Percentiles rank a stretch among this genome's conserved stretches.
Evolutionary conservation across 2,329 filamentous ascomycete genomes (phyloP).

Genomic region (Cryphonectria carpinicola): DNA sequence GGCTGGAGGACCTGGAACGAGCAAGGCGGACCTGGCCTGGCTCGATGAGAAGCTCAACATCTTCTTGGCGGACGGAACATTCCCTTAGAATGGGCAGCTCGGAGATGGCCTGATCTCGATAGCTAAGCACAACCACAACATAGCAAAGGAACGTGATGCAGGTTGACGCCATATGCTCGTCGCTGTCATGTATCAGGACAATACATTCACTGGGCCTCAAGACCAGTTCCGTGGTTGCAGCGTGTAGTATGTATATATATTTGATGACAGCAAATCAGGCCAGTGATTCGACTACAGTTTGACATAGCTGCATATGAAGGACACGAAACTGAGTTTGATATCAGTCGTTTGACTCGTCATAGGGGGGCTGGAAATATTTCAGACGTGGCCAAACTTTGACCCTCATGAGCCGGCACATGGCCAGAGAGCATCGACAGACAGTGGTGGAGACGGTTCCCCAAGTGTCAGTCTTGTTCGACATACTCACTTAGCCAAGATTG

Average conservation of each 20-base stretch:
- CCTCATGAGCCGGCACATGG: too few relatives aligned
- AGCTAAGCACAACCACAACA: too few relatives aligned
- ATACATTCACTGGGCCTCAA: too few relatives aligned
- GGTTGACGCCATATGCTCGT: background rate
- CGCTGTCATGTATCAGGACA: too few relatives aligned
- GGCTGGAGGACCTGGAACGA: constrained; percentile 68
- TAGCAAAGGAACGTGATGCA: background rate
- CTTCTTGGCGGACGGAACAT: constrained; percentile 41
- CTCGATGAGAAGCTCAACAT: constrained; percentile 61
- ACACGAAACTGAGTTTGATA: background rate
- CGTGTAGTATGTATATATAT: background rate
- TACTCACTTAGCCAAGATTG: background rate
- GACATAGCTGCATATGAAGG: background rate
- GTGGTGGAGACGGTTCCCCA: background rate
- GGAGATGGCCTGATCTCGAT: background rate
- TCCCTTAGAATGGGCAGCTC: background rate
- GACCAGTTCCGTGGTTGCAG: too few relatives aligned
- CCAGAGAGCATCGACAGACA: background rate
- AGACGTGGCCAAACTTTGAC: background rate
- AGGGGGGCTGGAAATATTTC: background rate
- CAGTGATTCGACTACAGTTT: too few relatives aligned
- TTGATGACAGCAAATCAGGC: background rate
- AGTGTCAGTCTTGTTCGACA: background rate
- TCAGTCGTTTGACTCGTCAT: background rate
- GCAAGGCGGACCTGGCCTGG: constrained; percentile 68